phyloP scores from a whole-genome alignment of 2,329 filamentous ascomycete species.

The Apiospora malaysiana region DNA sequence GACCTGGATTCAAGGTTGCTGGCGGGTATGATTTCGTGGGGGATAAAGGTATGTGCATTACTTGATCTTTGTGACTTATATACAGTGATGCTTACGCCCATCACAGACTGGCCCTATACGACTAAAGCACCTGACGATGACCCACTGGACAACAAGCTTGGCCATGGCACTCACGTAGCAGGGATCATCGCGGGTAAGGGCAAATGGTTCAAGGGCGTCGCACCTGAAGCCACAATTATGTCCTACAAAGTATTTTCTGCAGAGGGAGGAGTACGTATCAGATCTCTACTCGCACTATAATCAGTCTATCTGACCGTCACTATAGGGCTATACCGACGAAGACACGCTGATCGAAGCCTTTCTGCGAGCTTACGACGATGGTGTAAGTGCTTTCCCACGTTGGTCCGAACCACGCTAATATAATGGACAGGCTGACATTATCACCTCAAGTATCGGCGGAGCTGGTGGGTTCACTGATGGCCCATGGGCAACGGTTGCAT shows the following conservation, averaged over 20 bases:
- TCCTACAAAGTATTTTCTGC: slow-evolving; percentile 34
- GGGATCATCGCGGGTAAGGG: slow-evolving; percentile 36
- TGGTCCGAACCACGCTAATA: background rate
- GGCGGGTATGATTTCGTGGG: slow-evolving; percentile 20
- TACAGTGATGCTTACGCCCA: background rate
- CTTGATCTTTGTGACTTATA: background rate
- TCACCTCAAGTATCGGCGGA: slow-evolving; percentile 46
- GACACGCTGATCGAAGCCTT: slow-evolving; percentile 42
- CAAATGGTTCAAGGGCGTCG: slow-evolving; percentile 31
- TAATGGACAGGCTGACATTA: slow-evolving; percentile 40
- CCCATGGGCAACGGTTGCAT: slow-evolving; percentile 43
- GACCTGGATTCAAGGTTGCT: slow-evolving; percentile 22
- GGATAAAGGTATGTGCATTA: slow-evolving; percentile 23
- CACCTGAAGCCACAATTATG: slow-evolving; percentile 32
- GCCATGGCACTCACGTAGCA: slow-evolving; percentile 36
- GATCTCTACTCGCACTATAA: background rate
- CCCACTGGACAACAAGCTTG: slow-evolving; percentile 29
- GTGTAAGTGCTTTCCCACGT: slow-evolving; percentile 27
- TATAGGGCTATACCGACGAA: slow-evolving; percentile 30
- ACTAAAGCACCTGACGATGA: slow-evolving; percentile 24
- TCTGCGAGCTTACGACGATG: slow-evolving; percentile 39
- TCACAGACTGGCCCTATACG: slow-evolving; percentile 16
- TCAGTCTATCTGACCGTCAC: background rate
- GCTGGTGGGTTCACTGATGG: slow-evolving; percentile 42
- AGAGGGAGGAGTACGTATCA: background rate